Evolutionary conservation across 1,284 basidiomycete species (phyloP), one percentile per base, ranked within the genome.

Genomic region (Cryptococcus sp.): DNA sequence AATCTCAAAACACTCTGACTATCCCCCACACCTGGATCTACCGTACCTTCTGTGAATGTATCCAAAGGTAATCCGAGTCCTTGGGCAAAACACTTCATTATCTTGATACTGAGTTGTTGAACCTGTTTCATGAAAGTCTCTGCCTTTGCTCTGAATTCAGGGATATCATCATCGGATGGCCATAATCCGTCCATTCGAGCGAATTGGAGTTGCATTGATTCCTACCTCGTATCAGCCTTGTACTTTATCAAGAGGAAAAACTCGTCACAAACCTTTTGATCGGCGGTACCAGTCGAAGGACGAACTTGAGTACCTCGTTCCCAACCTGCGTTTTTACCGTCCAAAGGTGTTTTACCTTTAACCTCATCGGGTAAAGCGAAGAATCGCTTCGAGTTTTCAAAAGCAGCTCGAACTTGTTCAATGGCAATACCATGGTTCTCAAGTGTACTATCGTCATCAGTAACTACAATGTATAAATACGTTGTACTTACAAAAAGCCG

Each of bases 71-170:
- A 58, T 10, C 64, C 67, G 3, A 69, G 58, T 1, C 67, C 67
- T 8, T 67, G 65, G 4, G 67, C 67, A 32, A 69, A 59, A 51
- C 67, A 69, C 44, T 64, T 64, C 67, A 69, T 69, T 11, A 69
- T 65, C 44, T 61, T 60, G 46, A 64, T 51, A 1, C 62, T 64
- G 10, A 69, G 57, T 65, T 53, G 55, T 51, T 64, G 59, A 3
- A 69, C 55, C 44, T 64, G 58, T 6, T 52, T 38, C 67, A 69
- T 69, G 52, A 69, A 67, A 41, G 38, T 50, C 50, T 66, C 64
- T 15, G 62, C 60, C 15, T 45, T 31, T 3, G 32, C 32, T 35
- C 55, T 41, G 54, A 67, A 69, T 2, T 49, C 64, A 10, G 43
- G 37, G 5, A 63, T 32, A 48, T 67, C 61, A 33, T 61, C 57